Evolutionary conservation across 2,329 filamentous ascomycete genomes (phyloP).

Genomic region (Pestalotiopsis fici): DNA sequence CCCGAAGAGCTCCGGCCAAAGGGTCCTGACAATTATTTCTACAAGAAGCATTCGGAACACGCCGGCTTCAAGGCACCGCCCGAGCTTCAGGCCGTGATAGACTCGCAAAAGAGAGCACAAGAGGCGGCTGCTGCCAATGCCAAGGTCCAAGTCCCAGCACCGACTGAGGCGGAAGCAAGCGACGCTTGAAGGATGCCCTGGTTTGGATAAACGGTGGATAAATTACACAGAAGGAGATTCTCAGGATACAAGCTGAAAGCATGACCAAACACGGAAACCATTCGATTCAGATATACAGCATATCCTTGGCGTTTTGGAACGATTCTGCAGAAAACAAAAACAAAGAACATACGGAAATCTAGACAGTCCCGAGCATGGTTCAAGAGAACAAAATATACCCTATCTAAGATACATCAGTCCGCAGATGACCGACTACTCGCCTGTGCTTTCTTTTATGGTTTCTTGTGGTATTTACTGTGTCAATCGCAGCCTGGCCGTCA

Average conservation of each 20-base stretch:
- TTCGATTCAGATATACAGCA: neutral
- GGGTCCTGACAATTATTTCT: conserved; percentile 68
- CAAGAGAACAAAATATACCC: neutral
- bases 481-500: no score
- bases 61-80: conserved; percentile 73
- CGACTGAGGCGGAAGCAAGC: neutral
- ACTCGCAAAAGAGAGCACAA: conserved; percentile 55
- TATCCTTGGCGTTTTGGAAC: neutral
- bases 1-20: conserved; percentile 73
- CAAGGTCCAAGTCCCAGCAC: conserved; percentile 20
- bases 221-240: neutral
- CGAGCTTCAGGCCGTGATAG: conserved; percentile 57
- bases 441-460: no score
- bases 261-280: neutral
- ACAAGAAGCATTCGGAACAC: conserved; percentile 90
- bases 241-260: neutral
- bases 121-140: conserved; percentile 29
- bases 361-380: neutral
- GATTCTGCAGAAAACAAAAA: neutral
- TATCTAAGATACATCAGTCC: no score
- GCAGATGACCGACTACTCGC: no score
- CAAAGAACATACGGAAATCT: neutral
- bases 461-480: no score
- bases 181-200: neutral
- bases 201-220: no score